A percentile compares a stretch with the other conserved stretches of the same genome.
phyloP scores from a whole-genome alignment of 306 rosid species.

The Vigna radiata region DNA sequence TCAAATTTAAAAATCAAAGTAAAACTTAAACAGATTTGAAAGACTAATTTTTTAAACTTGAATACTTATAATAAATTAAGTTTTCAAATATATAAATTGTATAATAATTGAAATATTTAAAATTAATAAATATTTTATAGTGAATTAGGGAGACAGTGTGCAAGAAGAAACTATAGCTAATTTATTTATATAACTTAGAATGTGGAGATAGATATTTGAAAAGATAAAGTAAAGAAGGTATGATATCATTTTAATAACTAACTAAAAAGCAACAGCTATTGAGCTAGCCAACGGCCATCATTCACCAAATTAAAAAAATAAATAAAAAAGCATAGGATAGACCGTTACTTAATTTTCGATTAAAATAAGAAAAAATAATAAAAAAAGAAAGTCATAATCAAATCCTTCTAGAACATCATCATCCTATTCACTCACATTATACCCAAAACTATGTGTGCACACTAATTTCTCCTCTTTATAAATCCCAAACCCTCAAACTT shows the following conservation, averaged over 20 bases:
- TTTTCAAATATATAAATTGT: no score
- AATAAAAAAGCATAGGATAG: background rate
- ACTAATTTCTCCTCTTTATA: background rate
- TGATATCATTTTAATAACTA: background rate
- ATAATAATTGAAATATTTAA: no score
- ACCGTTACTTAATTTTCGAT: background rate
- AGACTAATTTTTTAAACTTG: no score
- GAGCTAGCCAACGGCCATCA: background rate
- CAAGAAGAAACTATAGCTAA: no score
- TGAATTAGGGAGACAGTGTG: no score
- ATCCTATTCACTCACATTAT: background rate
- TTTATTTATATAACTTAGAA: no score
- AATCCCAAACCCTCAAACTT: constrained; percentile 3
- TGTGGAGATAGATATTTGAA: background rate
- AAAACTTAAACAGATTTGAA: no score
- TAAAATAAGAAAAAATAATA: background rate
- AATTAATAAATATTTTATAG: no score
- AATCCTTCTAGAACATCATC: constrained; percentile 4
- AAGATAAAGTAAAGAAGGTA: constrained; percentile 9
- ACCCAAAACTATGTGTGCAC: background rate
- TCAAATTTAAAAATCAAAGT: no score
- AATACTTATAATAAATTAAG: no score
- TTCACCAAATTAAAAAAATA: no score
- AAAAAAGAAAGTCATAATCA: background rate
- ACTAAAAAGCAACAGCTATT: background rate